Conservation (phyloP, 1,284 basidiomycete genomes). For the Rhodotorula mucilaginosa region DNA sequence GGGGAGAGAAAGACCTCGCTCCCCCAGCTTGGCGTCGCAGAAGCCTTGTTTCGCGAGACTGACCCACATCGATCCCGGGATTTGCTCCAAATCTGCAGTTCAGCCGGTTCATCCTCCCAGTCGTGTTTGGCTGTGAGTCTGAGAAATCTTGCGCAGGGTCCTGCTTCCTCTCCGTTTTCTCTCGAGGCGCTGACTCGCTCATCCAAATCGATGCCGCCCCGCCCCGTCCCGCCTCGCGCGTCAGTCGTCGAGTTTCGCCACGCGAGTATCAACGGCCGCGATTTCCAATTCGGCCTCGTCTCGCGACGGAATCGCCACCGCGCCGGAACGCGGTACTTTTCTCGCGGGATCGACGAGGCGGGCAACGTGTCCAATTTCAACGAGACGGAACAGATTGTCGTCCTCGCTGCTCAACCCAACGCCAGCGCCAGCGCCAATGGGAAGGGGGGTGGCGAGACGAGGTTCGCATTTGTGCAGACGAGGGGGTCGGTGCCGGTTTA, state of each 20-base stretch:
- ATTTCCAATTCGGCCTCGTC: slow-evolving; percentile 82
- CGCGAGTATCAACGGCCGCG: slow-evolving; percentile 70
- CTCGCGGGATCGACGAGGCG: slow-evolving; percentile 78
- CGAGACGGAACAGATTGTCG: slow-evolving; percentile 67
- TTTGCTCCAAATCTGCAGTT: slow-evolving; percentile 65
- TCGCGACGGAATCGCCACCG: slow-evolving; percentile 89
- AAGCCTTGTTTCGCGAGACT: no score
- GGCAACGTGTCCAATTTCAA: slow-evolving; percentile 56
- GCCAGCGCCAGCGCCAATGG: not conserved
- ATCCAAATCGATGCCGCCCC: not conserved
- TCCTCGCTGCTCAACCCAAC: slow-evolving; percentile 55
- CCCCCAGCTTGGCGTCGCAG: no score
- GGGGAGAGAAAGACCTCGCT: no score
- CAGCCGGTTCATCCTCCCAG: slow-evolving; percentile 81
- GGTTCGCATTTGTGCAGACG: slow-evolving; percentile 77
- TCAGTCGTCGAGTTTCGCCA: slow-evolving; percentile 83
- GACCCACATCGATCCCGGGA: no score
- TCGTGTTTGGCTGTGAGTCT: slow-evolving; percentile 81
- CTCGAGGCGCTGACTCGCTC: not conserved
- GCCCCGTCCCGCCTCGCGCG: not conserved
- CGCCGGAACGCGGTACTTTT: slow-evolving; percentile 95
- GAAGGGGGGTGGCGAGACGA: slow-evolving; percentile 54
- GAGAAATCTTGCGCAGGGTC: no score
- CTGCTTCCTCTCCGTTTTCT: not conserved
- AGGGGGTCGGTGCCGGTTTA: slow-evolving; percentile 91